Base-by-base conservation (phyloP, 2,329 filamentous ascomycete genomes). In the Cyclaneusma minus region DNA sequence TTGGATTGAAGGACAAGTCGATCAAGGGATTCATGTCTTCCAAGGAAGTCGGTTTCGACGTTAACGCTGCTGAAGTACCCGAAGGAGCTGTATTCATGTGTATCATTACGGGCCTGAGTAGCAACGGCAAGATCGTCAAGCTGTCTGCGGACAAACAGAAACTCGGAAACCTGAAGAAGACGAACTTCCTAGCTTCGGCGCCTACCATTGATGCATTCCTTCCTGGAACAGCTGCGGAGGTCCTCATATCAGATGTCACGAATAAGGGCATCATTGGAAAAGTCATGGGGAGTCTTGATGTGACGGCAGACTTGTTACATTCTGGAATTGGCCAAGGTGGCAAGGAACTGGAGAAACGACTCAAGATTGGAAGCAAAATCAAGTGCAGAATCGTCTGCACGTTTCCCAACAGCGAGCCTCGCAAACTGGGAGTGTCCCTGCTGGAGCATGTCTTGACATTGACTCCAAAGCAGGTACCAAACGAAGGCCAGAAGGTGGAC, bases 171-270 rank as follows among this genome's bases (percentile, higher is more conserved):
- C 60, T 39, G 24, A 70, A 68, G 42, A 72, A 72, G 41, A 52
- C 71, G 24, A 69, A 71, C 43, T 67, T 64, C 30, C 62, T 92
- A 3, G 64, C 62, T 16, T 73, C 80, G 21, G 85, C 85, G 1
- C 83, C 83, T 6, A 91, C 81, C 0, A 79, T 98, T 44, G 83
- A 85, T 48, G 69, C 80, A 5, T 93, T 92, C 52, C 64, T 94
- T 5, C 89, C 91, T 2, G 91, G 89, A 37, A 89, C 83, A n/a
- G 73, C 77, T 5, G 82, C 84, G 18, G 84, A 93, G 39, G 62
- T 94, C 7, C 60, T 95, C 25, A 56, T 98, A 19, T 77, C 80
- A 3, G 78, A 89, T 24, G 69, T 79, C 9, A 71, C 74, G 7
- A 52, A 64, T 8, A 70, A 67, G 36, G 89, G 89, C n/a, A 54